Evolutionary conservation across 2,329 filamentous ascomycete genomes (phyloP), one percentile per base, ranked within the genome.

Genomic region (Neofusicoccum sp.): DNA sequence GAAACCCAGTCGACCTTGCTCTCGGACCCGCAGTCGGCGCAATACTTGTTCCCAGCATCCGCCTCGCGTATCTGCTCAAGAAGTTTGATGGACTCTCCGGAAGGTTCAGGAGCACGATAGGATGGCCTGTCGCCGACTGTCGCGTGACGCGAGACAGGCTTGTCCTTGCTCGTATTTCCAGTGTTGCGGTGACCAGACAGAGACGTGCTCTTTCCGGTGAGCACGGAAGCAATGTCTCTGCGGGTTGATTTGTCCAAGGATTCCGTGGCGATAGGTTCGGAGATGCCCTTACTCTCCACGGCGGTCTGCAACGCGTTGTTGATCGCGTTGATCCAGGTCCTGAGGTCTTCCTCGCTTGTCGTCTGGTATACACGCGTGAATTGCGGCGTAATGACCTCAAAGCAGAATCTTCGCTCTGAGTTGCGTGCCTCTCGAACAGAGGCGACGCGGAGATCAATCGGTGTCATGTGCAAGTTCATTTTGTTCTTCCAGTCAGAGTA

Each of bases 401-500:
- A 99, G 76, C 93, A 98, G 75, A 99, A 99, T 4, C 95, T 86
- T 28, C 95, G 86, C 69, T 99, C 96, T 1, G 93, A 91, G 73
- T 96, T 96, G 26, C 95, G 88, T 41, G 96, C 93, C 78, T 99
- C 95, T 61, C 95, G 87, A 14, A 99, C 96, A 14, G 95, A 98
- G 8, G 95, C 95, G 86, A 98, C 95, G 36, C 95, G 89, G 47
- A 99, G 81, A 74, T 99, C 96, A 65, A 99, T 98, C 0, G 95
- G 95, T 1, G 98, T 95, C 86, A 96, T 98, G 73, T 99, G 96
- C 28, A 98, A 80, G 75, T 99, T 95, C 26, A 99, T 84, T 73
- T 87, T 93, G 73, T 99, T 91, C 76, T 99, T 99, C 95, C 95
- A 99, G 74, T 99, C 98, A 73, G 93, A 96, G 76, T 99, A 99